Evolutionary conservation across 305 asterid genomes (phyloP).

Genomic region (Ruellia speciosa): DNA sequence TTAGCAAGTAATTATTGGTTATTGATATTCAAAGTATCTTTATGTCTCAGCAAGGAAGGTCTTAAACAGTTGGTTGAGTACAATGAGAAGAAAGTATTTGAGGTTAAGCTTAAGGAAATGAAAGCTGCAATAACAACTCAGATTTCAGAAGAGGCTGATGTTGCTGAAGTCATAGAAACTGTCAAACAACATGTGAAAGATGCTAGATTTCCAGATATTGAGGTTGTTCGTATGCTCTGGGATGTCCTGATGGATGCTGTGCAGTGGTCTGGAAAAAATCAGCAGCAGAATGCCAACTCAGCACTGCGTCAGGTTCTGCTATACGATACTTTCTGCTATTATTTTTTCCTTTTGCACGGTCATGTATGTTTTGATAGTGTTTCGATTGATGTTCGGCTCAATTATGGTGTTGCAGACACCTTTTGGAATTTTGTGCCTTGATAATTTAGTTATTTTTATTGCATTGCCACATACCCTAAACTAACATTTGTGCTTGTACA

Average conservation of each 20-base stretch:
- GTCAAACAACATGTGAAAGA: conserved; percentile 91
- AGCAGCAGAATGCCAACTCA: conserved; percentile 87
- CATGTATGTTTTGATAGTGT: too few species aligned
- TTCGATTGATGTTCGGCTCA: too few species aligned
- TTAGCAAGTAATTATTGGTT: not conserved
- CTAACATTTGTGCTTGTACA: too few species aligned
- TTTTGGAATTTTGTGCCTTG: too few species aligned
- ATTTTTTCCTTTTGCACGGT: not conserved
- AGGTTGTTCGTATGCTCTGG: conserved; percentile 85
- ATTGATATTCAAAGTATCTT: not conserved
- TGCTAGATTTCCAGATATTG: conserved; percentile 83
- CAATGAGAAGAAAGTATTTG: conserved; percentile 80
- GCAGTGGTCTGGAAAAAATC: conserved; percentile 97
- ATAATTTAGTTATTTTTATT: too few species aligned
- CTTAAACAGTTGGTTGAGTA: conserved; percentile 74
- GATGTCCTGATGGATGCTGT: conserved; percentile 98
- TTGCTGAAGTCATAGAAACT: conserved; percentile 87
- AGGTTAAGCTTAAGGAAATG: conserved; percentile 87
- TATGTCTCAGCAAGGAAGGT: conserved; percentile 67
- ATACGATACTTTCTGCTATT: not conserved
- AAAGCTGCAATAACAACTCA: conserved; percentile 75
- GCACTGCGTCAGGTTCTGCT: conserved; percentile 85
- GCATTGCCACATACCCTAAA: too few species aligned
- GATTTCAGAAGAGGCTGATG: conserved; percentile 80
- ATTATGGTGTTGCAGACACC: too few species aligned